These are phyloP conservation scores for Pseudogymnoascus sp. DNA, from an alignment of 2,329 filamentous ascomycete genomes.

Conservation along the genomic window DNA sequence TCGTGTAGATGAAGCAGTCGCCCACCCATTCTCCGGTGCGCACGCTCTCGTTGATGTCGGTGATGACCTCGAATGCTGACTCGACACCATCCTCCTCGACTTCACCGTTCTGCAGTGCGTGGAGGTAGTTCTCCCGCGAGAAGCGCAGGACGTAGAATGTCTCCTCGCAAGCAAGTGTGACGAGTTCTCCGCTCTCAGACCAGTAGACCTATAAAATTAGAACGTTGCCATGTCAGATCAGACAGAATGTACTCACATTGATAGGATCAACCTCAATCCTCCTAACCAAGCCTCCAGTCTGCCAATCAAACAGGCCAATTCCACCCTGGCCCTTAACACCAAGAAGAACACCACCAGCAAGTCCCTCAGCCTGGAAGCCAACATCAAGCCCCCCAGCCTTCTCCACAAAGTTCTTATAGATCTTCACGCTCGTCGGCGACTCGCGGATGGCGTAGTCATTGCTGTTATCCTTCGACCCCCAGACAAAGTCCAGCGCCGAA, in stretches of 20 bases:
- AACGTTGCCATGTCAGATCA: neutral
- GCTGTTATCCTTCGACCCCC: conserved; percentile 94
- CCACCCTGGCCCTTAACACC: conserved; percentile 93
- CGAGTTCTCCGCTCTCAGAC: conserved; percentile 92
- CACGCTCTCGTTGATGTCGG: conserved; percentile 88
- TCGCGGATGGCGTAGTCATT: conserved; percentile 98
- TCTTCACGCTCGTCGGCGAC: conserved; percentile 86
- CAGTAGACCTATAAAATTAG: conserved; percentile 64
- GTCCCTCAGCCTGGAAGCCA: conserved; percentile 86
- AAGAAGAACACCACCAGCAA: conserved; percentile 80
- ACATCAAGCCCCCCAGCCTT: conserved; percentile 83
- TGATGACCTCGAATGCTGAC: conserved; percentile 90
- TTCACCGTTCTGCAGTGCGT: conserved; percentile 71
- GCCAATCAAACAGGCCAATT: conserved; percentile 95
- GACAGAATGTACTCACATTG: conserved; percentile 16
- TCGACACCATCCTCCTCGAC: conserved; percentile 89
- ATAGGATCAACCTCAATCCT: conserved; percentile 75
- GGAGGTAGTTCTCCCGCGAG: conserved; percentile 78
- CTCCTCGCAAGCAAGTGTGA: conserved; percentile 88
- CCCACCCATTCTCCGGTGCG: conserved; percentile 96
- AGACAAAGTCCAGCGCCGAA: conserved; percentile 89
- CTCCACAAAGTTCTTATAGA: conserved; percentile 97
- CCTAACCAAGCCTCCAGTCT: conserved; percentile 76
- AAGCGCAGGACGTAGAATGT: conserved; percentile 91
- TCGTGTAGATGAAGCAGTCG: conserved; percentile 98